These are phyloP conservation scores for Amyloporia xantha DNA, from an alignment of 768 basidiomycete species.

Conservation along the genomic window DNA sequence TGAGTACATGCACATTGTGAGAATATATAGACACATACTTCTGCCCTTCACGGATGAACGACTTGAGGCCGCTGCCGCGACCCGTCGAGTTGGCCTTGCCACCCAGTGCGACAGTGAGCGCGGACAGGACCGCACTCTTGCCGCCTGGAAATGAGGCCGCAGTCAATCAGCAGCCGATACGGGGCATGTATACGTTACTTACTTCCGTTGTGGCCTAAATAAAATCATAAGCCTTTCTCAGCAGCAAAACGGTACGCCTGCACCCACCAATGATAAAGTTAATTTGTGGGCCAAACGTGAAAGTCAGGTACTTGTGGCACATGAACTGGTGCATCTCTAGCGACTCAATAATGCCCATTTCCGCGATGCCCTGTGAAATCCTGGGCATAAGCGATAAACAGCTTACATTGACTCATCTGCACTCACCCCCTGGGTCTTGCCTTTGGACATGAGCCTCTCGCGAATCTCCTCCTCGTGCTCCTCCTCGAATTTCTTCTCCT, in stretches of 20 bases:
- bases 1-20: background rate
- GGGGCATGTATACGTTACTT: conserved; percentile 25
- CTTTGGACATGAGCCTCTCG: conserved; percentile 41
- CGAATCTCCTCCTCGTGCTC: conserved; percentile 52
- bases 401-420: background rate
- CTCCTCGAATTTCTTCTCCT: conserved; percentile 63
- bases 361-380: conserved; percentile 58
- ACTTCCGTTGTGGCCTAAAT: conserved; percentile 88
- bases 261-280: conserved; percentile 90
- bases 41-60: conserved; percentile 81
- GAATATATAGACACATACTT: conserved; percentile 40
- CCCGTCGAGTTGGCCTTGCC: conserved; percentile 92
- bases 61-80: conserved; percentile 76
- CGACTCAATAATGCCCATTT: conserved; percentile 81
- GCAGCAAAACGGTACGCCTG: background rate
- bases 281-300: conserved; percentile 87
- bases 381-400: background rate
- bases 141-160: conserved; percentile 52
- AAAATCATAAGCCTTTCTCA: conserved; percentile 1
- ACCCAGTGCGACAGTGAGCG: conserved; percentile 87
- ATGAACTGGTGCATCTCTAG: conserved; percentile 92
- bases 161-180: background rate
- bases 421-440: conserved; percentile 41
- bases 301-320: conserved; percentile 83
- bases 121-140: conserved; percentile 91